A percentile compares a stretch with the other conserved stretches of the same genome.
phyloP scores from a whole-genome alignment of 257 asterid genomes.

The Asclepias syriaca region DNA sequence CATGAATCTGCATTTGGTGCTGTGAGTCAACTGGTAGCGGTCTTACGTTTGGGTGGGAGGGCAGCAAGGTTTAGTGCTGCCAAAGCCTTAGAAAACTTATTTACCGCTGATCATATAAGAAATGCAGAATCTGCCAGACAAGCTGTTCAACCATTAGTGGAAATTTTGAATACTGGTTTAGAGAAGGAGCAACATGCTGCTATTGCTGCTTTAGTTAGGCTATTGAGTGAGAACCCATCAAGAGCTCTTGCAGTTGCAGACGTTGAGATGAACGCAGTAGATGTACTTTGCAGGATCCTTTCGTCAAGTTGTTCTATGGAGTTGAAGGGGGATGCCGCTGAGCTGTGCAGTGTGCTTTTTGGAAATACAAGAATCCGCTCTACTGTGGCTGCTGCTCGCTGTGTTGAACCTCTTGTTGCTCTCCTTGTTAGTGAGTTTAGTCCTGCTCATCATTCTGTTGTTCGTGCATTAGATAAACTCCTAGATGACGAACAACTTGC shows the following conservation, averaged over 20 bases:
- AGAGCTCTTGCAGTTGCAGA: conserved; percentile 94
- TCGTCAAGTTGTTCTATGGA: conserved; percentile 82
- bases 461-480: conserved; percentile 82
- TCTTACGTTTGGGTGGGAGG: conserved; percentile 94
- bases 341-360: conserved; percentile 80
- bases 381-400: conserved; percentile 86
- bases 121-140: conserved; percentile 94
- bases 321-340: conserved; percentile 95
- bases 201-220: conserved; percentile 83
- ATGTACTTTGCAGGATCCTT: conserved; percentile 81
- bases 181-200: conserved; percentile 99
- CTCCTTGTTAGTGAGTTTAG: conserved; percentile 74
- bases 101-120: conserved; percentile 92
- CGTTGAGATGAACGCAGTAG: conserved; percentile 94
- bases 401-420: conserved; percentile 94
- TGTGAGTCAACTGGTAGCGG: conserved; percentile 92
- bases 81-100: conserved; percentile 88
- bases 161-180: conserved; percentile 79
- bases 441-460: conserved; percentile 82
- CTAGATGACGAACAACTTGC: conserved; percentile 94
- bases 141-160: conserved; percentile 97
- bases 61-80: conserved; percentile 97
- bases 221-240: conserved; percentile 85
- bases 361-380: conserved; percentile 89
- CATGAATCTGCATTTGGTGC: conserved; percentile 98